A percentile compares a stretch with the other conserved stretches of the same genome.
These are phyloP conservation scores for Verticillium albo-atrum DNA, from an alignment of 2,329 filamentous ascomycete genomes.

Conservation along the genomic window DNA sequence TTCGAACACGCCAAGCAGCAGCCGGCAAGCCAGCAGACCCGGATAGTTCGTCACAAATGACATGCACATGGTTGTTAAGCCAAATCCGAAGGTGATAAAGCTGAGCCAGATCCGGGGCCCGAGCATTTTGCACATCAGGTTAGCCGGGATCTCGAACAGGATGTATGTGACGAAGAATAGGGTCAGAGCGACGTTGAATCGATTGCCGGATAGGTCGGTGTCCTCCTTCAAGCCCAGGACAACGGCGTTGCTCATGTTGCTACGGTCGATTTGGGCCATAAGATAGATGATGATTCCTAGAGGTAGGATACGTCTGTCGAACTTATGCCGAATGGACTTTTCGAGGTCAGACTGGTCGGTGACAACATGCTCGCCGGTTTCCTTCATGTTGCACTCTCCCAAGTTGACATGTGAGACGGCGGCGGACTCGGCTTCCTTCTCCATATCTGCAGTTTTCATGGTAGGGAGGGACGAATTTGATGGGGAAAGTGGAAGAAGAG, in stretches of 20 bases:
- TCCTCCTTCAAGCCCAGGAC: slow-evolving; percentile 38
- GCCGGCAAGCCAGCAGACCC: slow-evolving; percentile 41
- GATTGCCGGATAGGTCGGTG: slow-evolving; percentile 33
- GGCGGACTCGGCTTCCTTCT: too few species aligned
- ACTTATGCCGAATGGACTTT: background rate
- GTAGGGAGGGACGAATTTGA: too few species aligned
- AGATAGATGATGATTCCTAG: background rate
- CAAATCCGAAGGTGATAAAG: slow-evolving; percentile 50
- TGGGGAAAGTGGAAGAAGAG: too few species aligned
- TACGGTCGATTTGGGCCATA: background rate
- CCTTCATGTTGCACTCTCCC: too few species aligned
- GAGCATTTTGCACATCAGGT: slow-evolving; percentile 57
- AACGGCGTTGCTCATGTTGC: slow-evolving; percentile 28
- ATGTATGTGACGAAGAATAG: slow-evolving; percentile 63
- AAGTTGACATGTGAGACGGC: too few species aligned
- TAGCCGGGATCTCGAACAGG: slow-evolving; percentile 58
- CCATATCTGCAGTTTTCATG: too few species aligned
- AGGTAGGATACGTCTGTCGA: background rate
- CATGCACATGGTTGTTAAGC: slow-evolving; percentile 48
- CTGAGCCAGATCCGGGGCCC: slow-evolving; percentile 65
- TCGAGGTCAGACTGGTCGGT: too few species aligned
- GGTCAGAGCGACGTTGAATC: slow-evolving; percentile 52
- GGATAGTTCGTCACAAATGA: slow-evolving; percentile 46
- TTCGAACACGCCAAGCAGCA: slow-evolving; percentile 50
- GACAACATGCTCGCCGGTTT: too few species aligned